A percentile compares a stretch with the other conserved stretches of the same genome.
Evolutionary conservation across 148 eudicot species (phyloP).

Genomic region (Polygonum aviculare): DNA sequence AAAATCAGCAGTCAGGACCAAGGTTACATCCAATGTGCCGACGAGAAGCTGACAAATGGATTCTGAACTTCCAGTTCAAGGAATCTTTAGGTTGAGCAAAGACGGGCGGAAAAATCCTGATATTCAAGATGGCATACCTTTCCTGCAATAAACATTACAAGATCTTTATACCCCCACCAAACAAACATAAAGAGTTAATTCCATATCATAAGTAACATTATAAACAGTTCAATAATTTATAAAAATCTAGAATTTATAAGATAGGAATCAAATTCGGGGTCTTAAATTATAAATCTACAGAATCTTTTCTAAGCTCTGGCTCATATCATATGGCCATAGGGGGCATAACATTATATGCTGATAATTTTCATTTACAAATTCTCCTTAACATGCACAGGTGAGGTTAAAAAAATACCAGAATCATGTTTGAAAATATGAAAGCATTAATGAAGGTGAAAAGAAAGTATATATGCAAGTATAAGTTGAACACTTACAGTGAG

Average conservation of each 20-base stretch:
- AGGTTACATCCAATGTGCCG: background rate
- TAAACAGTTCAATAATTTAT: no score
- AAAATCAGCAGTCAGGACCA: background rate
- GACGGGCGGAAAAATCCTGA: background rate
- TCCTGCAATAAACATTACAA: background rate
- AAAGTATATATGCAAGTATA: background rate
- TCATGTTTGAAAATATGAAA: background rate
- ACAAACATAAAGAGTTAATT: background rate
- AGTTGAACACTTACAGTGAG: slow-evolving; percentile 36
- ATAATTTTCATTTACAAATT: background rate
- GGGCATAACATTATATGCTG: background rate
- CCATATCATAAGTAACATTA: no score
- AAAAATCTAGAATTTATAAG: no score
- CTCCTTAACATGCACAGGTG: background rate
- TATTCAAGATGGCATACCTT: background rate
- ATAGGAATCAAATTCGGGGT: no score
- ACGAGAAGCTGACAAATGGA: slow-evolving; percentile 1
- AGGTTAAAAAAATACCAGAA: background rate
- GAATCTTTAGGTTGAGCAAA: background rate
- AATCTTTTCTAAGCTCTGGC: no score
- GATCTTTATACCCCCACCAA: background rate
- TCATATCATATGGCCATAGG: no score
- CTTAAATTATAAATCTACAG: no score
- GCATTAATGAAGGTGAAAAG: background rate
- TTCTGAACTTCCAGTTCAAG: background rate